Conservation (phyloP, 768 basidiomycete genomes). For the Scleroderma bovista region DNA sequence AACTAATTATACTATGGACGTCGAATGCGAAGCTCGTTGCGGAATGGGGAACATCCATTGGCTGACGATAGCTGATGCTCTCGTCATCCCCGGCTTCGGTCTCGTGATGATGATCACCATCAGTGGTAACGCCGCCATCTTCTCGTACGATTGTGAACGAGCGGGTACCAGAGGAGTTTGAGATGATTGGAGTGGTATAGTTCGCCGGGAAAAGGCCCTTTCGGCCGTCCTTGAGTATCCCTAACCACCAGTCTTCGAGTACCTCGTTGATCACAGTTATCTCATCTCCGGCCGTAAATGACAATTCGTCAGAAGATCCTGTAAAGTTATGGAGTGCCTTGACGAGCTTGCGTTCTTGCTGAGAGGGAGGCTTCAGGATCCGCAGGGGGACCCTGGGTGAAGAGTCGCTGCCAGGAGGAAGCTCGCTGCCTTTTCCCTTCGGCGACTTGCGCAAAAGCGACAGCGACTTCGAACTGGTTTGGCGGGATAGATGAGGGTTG, state of each 20-base stretch:
- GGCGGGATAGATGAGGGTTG: slow-evolving; percentile 23
- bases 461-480: slow-evolving; percentile 32
- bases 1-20: slow-evolving; percentile 40
- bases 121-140: neutral
- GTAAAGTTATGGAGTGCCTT: slow-evolving; percentile 72
- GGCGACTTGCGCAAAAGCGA: slow-evolving; percentile 26
- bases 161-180: slow-evolving; percentile 8
- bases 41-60: slow-evolving; percentile 18
- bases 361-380: slow-evolving; percentile 47
- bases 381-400: slow-evolving; percentile 28
- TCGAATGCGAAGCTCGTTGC: slow-evolving; percentile 22
- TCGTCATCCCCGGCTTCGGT: slow-evolving; percentile 22
- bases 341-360: slow-evolving; percentile 49
- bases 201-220: slow-evolving; percentile 79
- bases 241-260: slow-evolving; percentile 89
- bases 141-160: no score
- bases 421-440: slow-evolving; percentile 19
- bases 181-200: slow-evolving; percentile 43
- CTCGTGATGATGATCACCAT: slow-evolving; percentile 1
- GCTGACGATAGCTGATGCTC: slow-evolving; percentile 5
- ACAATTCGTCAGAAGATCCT: slow-evolving; percentile 73
- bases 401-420: slow-evolving; percentile 17
- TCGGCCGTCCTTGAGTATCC: slow-evolving; percentile 55
- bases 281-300: slow-evolving; percentile 67
- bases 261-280: slow-evolving; percentile 77